A percentile compares a stretch with the other conserved stretches of the same genome.
These are phyloP conservation scores for Fusarium stilboides DNA, from an alignment of 2,329 filamentous ascomycete species.

Conservation along the genomic window DNA sequence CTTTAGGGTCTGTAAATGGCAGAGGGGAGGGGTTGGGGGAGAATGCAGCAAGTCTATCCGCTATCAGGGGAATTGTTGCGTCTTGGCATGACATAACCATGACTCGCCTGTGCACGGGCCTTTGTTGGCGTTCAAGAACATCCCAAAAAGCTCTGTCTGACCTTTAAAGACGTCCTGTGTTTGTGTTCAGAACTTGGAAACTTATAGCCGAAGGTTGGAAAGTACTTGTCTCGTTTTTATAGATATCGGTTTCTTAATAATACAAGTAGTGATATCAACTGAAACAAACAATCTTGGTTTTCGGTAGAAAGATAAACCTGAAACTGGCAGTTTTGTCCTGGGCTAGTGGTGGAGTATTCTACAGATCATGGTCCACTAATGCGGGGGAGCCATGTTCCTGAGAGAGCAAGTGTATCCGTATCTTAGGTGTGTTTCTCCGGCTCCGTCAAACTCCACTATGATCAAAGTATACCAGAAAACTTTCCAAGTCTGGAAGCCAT, in stretches of 20 bases:
- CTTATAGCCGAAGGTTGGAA: too few relatives aligned
- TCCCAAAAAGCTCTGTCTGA: too few relatives aligned
- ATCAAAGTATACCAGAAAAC: neutral
- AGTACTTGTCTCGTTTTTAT: too few relatives aligned
- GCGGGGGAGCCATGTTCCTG: neutral
- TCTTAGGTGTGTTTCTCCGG: neutral
- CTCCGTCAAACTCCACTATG: neutral
- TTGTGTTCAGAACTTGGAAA: too few relatives aligned
- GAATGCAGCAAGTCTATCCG: conserved; percentile 2
- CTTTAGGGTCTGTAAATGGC: neutral
- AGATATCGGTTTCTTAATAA: too few relatives aligned
- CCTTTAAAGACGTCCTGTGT: too few relatives aligned
- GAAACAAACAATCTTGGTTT: too few relatives aligned
- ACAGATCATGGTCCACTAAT: neutral
- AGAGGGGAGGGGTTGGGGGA: neutral
- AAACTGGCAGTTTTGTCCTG: neutral
- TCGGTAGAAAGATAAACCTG: accelerated
- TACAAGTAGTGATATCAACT: too few relatives aligned
- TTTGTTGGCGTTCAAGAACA: too few relatives aligned
- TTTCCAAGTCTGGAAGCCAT: neutral
- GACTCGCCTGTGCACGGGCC: neutral
- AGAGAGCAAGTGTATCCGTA: neutral
- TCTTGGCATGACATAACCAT: neutral
- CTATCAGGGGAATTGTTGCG: neutral
- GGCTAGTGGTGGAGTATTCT: accelerated